These are phyloP conservation scores for Mallotus japonicus DNA, from an alignment of 441 rosid genomes.

Conservation along the genomic window DNA sequence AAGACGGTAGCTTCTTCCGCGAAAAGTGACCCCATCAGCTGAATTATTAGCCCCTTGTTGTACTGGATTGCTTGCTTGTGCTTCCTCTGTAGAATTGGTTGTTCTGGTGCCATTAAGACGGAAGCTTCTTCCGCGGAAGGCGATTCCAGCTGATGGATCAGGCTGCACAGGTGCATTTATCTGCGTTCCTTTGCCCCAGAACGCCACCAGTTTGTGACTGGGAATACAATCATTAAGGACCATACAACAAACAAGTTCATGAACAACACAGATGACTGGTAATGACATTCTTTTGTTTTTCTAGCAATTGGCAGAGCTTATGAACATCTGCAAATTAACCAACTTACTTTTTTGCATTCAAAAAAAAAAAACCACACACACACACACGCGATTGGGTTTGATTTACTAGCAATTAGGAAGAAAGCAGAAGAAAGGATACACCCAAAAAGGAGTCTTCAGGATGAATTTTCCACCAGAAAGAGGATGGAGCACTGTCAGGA, in stretches of 20 bases:
- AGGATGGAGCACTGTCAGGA: slow-evolving; percentile 63
- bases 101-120: slow-evolving; percentile 32
- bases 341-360: too few relatives aligned
- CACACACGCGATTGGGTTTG: too few relatives aligned
- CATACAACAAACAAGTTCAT: slow-evolving; percentile 6
- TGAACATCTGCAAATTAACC: too few relatives aligned
- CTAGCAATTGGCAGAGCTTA: too few relatives aligned
- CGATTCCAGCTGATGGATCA: slow-evolving; percentile 43
- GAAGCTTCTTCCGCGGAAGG: slow-evolving; percentile 52
- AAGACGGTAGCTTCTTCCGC: slow-evolving; percentile 50
- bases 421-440: slow-evolving; percentile 46
- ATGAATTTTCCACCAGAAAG: slow-evolving; percentile 52
- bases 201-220: slow-evolving; percentile 57
- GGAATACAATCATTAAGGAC: slow-evolving; percentile 22
- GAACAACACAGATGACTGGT: neutral
- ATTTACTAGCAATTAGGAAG: too few relatives aligned
- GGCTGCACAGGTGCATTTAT: slow-evolving; percentile 48
- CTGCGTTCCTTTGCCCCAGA: slow-evolving; percentile 56
- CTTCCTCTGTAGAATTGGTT: slow-evolving; percentile 4
- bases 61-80: slow-evolving; percentile 10
- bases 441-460: slow-evolving; percentile 61
- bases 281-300: too few relatives aligned
- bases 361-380: too few relatives aligned
- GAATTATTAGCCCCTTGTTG: slow-evolving; percentile 24
- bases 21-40: slow-evolving; percentile 39